Evolutionary conservation across 164 flowering plant genomes (phyloP).

Genomic region (Sextonia rubra): DNA sequence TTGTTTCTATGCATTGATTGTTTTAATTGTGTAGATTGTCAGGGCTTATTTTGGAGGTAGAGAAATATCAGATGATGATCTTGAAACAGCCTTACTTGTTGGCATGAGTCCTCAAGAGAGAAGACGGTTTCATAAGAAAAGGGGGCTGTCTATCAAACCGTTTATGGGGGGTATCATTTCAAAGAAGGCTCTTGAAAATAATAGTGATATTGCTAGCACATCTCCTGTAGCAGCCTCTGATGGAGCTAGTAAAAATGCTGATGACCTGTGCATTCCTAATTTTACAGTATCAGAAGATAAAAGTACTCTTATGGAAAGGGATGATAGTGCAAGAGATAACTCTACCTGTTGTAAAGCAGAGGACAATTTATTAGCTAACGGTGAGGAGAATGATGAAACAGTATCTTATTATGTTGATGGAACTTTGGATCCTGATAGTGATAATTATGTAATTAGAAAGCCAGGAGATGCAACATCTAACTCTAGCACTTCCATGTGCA

Average conservation of each 20-base stretch:
- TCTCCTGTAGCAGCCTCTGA: slow-evolving; percentile 12
- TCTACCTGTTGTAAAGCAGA: slow-evolving; percentile 8
- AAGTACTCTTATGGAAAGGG: slow-evolving; percentile 6
- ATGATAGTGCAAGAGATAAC: slow-evolving; percentile 2
- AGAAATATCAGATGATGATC: slow-evolving; percentile 69
- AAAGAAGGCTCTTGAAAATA: slow-evolving; percentile 17
- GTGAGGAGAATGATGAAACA: slow-evolving; percentile 11
- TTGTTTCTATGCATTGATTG: background rate
- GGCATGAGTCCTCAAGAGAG: slow-evolving; percentile 96
- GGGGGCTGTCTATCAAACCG: slow-evolving; percentile 42
- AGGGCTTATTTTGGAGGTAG: slow-evolving; percentile 79
- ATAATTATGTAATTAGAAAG: slow-evolving; percentile 21
- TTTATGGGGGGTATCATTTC: slow-evolving; percentile 13
- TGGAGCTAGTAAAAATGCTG: slow-evolving; percentile 2
- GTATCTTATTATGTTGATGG: slow-evolving; percentile 11
- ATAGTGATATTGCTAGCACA: background rate
- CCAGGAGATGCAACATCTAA: slow-evolving; percentile 15
- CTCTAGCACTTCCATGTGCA: slow-evolving; percentile 8
- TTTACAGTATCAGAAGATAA: slow-evolving; percentile 9
- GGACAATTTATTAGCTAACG: background rate
- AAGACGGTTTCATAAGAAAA: slow-evolving; percentile 67
- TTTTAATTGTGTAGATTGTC: slow-evolving; percentile 45
- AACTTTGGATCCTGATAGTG: slow-evolving; percentile 18
- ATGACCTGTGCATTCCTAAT: slow-evolving; percentile 2
- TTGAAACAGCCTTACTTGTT: slow-evolving; percentile 74